Conservation (phyloP, 2,329 filamentous ascomycete genomes). For the Fusarium dimerum region DNA sequence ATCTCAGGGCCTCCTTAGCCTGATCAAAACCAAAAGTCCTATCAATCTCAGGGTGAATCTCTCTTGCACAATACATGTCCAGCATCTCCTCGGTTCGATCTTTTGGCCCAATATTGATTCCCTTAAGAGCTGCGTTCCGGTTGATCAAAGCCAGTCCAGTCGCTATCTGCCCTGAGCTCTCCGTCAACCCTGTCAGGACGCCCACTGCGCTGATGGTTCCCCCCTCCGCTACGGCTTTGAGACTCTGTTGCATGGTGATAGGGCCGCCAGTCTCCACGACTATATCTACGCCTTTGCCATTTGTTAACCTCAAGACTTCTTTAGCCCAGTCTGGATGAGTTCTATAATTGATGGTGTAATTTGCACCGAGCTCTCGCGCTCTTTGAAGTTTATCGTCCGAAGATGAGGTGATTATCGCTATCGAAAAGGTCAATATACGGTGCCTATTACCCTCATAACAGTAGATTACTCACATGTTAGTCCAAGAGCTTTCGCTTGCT, state of each 20-base stretch:
- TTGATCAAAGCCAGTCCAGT: neutral
- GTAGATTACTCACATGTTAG: too few relatives aligned
- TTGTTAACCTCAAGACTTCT: too few relatives aligned
- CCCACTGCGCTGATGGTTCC: neutral
- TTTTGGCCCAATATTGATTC: neutral
- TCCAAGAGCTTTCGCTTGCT: too few relatives aligned
- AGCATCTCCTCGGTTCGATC: neutral
- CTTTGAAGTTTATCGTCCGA: neutral
- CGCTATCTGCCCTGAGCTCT: neutral
- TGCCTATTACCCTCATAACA: too few relatives aligned
- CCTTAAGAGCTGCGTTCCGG: neutral
- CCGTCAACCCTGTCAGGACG: neutral
- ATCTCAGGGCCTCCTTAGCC: neutral
- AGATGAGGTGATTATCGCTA: constrained; percentile 1
- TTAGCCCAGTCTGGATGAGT: neutral
- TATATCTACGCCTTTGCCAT: neutral
- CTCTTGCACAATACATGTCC: neutral
- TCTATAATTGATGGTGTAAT: neutral
- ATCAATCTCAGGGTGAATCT: constrained; percentile 1
- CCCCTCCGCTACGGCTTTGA: constrained; percentile 1
- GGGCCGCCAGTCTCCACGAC: neutral
- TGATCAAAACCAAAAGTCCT: neutral
- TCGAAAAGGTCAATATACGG: too few relatives aligned
- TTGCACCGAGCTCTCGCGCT: neutral
- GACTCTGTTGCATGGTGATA: neutral